Evolutionary conservation across 2,329 filamentous ascomycete species (phyloP), one percentile per base, ranked within the genome.

Genomic region (Ascocoryne sarcoides): DNA sequence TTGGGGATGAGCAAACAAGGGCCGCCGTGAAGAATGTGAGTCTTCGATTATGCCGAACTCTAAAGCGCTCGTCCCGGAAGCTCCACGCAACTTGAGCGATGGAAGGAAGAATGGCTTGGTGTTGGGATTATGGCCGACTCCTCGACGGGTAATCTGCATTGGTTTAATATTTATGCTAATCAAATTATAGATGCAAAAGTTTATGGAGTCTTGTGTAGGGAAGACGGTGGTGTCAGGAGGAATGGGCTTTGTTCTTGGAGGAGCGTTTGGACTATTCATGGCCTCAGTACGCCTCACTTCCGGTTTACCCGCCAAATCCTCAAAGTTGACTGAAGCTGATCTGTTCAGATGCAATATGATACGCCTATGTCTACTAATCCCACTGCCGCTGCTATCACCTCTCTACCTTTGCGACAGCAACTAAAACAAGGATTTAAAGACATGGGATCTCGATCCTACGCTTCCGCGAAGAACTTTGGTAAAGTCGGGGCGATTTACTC

Each of bases 221-320:
- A 98, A 98, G 65, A 84, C 87, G 14, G 81, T 78, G 53, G 83
- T 98, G 65, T 84, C 89, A 0, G 92, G 90, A 42, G 85, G 83
- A 17, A 93, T 93, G 77, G 92, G 92, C 12, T 95, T 95, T 57
- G 92, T 82, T 28, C 81, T 98, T 51, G 92, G 92, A 48, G 92
- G 88, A 56, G 70, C 93, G 32, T 98, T 98, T 54, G 92, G 92
- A 53, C 75, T 96, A 56, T 98, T 98, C 70, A 98, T 96, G 90
- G 87, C 89, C 44, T 92, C 85, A 58, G 87, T 94, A 79, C 49
- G 82, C 70, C 34, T 26, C 21, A 45, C 40, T 37, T 16, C 17
- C 37, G 37, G 17, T 10, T 31, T 12, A 32, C 17, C 19, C 26
- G 7, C 23, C 23, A 7, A 26, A 26, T 26, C 23, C 23, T 26